Evolutionary conservation across 2,329 filamentous ascomycete genomes (phyloP).

Genomic region (Ascochyta lentis): DNA sequence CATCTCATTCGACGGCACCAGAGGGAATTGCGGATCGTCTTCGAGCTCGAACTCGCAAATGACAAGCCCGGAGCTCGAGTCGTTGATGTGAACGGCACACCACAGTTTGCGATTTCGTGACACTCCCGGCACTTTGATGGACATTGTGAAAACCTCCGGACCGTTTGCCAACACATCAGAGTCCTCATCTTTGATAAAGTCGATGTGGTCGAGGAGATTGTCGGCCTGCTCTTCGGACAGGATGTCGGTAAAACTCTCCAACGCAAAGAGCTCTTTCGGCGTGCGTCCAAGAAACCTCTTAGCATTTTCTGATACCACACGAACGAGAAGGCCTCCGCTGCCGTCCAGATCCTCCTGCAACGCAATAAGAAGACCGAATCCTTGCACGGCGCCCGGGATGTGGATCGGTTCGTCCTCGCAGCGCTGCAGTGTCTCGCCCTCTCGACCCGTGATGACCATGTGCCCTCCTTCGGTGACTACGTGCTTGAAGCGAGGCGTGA

Average conservation of each 20-base stretch:
- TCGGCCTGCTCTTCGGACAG: slow-evolving; percentile 83
- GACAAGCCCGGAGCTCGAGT: slow-evolving; percentile 68
- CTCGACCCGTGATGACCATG: slow-evolving; percentile 79
- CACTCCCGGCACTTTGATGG: slow-evolving; percentile 65
- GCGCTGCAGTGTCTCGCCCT: slow-evolving; percentile 72
- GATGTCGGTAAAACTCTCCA: slow-evolving; percentile 82
- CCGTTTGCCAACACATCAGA: slow-evolving; percentile 77
- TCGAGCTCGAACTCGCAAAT: slow-evolving; percentile 91
- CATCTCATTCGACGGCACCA: slow-evolving; percentile 65
- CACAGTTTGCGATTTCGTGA: slow-evolving; percentile 72
- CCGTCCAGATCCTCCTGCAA: slow-evolving; percentile 72
- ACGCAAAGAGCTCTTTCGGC: slow-evolving; percentile 75
- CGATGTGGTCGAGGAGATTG: slow-evolving; percentile 82
- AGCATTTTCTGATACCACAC: slow-evolving; percentile 83
- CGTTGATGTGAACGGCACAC: slow-evolving; percentile 84
- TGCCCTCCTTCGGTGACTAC: slow-evolving; percentile 78
- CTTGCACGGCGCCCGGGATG: slow-evolving; percentile 80
- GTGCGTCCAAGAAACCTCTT: slow-evolving; percentile 76
- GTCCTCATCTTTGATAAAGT: slow-evolving; percentile 85
- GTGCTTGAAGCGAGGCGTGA: slow-evolving; percentile 81
- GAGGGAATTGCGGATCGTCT: slow-evolving; percentile 72
- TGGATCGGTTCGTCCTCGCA: slow-evolving; percentile 94
- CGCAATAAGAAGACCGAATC: slow-evolving; percentile 78
- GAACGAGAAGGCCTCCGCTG: slow-evolving; percentile 67
- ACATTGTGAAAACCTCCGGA: slow-evolving; percentile 84